Evolutionary conservation across 768 basidiomycete species (phyloP).

Genomic region (Kondoa malvinella): DNA sequence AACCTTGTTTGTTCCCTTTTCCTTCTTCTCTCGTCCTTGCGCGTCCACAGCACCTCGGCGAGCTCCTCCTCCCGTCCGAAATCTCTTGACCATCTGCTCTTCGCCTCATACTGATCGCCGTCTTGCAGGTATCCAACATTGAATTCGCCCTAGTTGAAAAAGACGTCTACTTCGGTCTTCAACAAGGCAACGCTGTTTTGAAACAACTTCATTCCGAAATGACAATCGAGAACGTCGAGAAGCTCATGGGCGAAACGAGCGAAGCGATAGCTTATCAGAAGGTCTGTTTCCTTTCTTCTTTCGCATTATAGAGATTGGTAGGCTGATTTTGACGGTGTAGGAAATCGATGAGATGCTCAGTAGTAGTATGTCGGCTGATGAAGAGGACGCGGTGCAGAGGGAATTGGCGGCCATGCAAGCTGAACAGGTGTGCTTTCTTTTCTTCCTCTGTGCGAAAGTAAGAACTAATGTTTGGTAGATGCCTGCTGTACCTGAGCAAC

Average conservation of each 20-base stretch:
- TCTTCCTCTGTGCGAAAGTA: not conserved
- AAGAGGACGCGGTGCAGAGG: constrained; percentile 80
- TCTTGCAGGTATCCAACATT: constrained; percentile 68
- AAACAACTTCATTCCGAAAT: constrained; percentile 89
- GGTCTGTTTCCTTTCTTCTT: constrained; percentile 36
- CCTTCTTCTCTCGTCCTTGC: not conserved
- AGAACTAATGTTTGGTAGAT: not conserved
- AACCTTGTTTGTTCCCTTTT: constrained; percentile 58
- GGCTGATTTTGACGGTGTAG: constrained; percentile 36
- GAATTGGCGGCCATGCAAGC: constrained; percentile 58
- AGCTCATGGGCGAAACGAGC: constrained; percentile 72
- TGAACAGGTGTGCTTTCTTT: constrained; percentile 37
- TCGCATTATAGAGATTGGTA: too few species aligned
- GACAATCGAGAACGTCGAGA: constrained; percentile 83
- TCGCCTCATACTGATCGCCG: not conserved
- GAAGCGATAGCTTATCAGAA: constrained; percentile 84
- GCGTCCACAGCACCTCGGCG: too few species aligned
- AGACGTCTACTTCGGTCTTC: constrained; percentile 76
- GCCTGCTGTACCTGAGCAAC: not conserved
- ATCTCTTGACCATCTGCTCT: not conserved
- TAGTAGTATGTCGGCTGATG: constrained; percentile 63
- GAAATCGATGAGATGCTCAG: constrained; percentile 79
- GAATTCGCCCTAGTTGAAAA: constrained; percentile 90
- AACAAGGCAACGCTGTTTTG: constrained; percentile 82
- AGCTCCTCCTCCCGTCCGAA: not conserved